Evolutionary conservation across 2,329 filamentous ascomycete species (phyloP).

Genomic region (Botrytis cinerea): DNA sequence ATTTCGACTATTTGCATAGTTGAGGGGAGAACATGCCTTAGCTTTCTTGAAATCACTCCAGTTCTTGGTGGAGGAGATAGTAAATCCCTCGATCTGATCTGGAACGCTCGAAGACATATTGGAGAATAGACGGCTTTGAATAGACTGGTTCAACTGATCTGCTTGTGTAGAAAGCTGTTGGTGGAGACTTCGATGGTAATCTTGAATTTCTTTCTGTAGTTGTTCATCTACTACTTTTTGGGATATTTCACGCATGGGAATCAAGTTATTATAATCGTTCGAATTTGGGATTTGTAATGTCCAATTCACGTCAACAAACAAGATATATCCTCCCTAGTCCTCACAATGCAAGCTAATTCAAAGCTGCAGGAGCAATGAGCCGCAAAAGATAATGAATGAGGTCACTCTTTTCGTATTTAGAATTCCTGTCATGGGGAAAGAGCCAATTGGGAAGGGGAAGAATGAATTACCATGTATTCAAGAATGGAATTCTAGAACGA

Average conservation of each 20-base stretch:
- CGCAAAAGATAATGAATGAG: neutral
- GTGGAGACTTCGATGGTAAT: neutral
- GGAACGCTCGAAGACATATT: slow-evolving; percentile 39
- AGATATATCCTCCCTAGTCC: neutral
- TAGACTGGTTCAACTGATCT: too few relatives aligned
- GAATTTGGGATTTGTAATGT: neutral
- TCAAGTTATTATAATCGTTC: neutral
- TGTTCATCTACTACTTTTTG: neutral
- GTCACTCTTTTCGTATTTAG: neutral
- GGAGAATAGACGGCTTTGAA: neutral
- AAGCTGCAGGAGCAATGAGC: neutral
- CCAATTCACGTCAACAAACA: neutral
- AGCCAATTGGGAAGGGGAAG: slow-evolving; percentile 1
- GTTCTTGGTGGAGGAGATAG: slow-evolving; percentile 46
- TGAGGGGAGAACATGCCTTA: slow-evolving; percentile 27
- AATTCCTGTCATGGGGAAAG: neutral
- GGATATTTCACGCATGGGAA: neutral
- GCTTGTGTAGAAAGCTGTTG: neutral
- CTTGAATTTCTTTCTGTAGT: neutral
- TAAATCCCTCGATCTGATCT: slow-evolving; percentile 62
- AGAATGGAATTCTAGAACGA: neutral
- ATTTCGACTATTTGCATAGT: neutral
- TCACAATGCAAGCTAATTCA: neutral
- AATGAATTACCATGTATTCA: neutral
- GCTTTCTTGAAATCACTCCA: slow-evolving; percentile 36